A percentile compares a stretch with the other conserved stretches of the same genome.
Conservation (phyloP, 352 stramenopile genomes). For the Globisporangium uncinulatum region DNA sequence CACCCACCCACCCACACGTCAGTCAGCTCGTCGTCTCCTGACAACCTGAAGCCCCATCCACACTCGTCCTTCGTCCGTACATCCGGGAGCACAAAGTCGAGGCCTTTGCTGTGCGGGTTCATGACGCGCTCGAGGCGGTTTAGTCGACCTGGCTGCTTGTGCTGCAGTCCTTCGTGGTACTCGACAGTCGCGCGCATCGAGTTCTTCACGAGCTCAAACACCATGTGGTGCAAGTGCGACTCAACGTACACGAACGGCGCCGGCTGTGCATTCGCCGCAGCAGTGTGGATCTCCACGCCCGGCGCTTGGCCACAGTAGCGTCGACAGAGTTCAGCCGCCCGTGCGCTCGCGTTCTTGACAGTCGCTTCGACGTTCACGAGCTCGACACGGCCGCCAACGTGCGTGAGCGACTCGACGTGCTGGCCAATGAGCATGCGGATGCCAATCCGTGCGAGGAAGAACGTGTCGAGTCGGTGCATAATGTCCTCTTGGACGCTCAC, state of each 20-base stretch:
- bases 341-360: slow-evolving; percentile 47
- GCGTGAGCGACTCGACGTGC: slow-evolving; percentile 63
- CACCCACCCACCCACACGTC: neutral
- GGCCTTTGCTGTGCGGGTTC: slow-evolving; percentile 50
- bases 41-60: no score
- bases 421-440: slow-evolving; percentile 99
- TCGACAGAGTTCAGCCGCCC: slow-evolving; percentile 44
- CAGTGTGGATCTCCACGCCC: slow-evolving; percentile 47
- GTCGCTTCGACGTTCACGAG: slow-evolving; percentile 67
- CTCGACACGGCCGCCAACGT: slow-evolving; percentile 61
- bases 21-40: neutral
- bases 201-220: slow-evolving; percentile 99
- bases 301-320: slow-evolving; percentile 53
- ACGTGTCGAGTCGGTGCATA: slow-evolving; percentile 91
- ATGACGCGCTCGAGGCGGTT: slow-evolving; percentile 64
- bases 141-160: slow-evolving; percentile 28
- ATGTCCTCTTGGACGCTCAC: slow-evolving; percentile 67
- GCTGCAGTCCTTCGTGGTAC: slow-evolving; percentile 77
- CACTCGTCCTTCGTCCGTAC: slow-evolving; percentile 17
- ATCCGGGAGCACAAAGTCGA: slow-evolving; percentile 70
- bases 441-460: slow-evolving; percentile 98
- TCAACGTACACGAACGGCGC: slow-evolving; percentile 80
- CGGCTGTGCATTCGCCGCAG: slow-evolving; percentile 23
- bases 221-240: slow-evolving; percentile 83
- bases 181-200: slow-evolving; percentile 97